Percentiles rank a stretch among this genome's conserved stretches.
Conservation (phyloP, 352 stramenopile species). For the Phytophthora sp. region DNA sequence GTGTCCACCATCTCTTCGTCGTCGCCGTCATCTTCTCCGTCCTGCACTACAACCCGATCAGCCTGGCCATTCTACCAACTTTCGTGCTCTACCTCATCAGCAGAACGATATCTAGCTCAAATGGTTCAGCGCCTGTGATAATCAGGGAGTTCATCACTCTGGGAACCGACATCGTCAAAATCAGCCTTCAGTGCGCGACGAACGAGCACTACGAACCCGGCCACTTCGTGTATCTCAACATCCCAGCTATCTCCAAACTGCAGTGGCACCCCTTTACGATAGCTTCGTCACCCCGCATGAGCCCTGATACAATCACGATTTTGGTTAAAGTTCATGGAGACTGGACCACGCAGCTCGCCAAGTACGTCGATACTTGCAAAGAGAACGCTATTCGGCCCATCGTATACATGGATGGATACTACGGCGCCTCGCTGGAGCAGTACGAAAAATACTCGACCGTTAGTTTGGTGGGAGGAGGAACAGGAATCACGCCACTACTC, state of each 20-base stretch:
- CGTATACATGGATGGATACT: neutral
- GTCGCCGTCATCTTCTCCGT: neutral
- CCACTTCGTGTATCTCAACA: neutral
- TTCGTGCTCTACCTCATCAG: neutral
- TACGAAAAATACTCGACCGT: neutral
- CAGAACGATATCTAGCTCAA: neutral
- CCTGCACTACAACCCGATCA: neutral
- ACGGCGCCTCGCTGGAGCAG: neutral
- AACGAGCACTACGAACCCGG: constrained; percentile 9
- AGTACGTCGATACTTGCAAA: neutral
- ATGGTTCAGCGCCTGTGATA: neutral
- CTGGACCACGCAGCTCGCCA: neutral
- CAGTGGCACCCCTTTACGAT: neutral
- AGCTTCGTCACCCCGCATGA: neutral
- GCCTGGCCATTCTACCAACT: neutral
- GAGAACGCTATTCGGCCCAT: neutral
- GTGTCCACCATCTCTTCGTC: neutral
- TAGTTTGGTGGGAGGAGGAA: neutral
- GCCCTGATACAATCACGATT: neutral
- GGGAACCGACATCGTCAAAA: neutral
- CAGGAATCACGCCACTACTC: neutral
- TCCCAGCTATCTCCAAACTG: neutral
- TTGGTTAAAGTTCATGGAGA: neutral
- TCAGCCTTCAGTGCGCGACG: neutral
- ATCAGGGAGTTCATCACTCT: neutral